These are phyloP conservation scores for Drechslerella dactyloides DNA, from an alignment of 2,329 filamentous ascomycete genomes.

Conservation along the genomic window DNA sequence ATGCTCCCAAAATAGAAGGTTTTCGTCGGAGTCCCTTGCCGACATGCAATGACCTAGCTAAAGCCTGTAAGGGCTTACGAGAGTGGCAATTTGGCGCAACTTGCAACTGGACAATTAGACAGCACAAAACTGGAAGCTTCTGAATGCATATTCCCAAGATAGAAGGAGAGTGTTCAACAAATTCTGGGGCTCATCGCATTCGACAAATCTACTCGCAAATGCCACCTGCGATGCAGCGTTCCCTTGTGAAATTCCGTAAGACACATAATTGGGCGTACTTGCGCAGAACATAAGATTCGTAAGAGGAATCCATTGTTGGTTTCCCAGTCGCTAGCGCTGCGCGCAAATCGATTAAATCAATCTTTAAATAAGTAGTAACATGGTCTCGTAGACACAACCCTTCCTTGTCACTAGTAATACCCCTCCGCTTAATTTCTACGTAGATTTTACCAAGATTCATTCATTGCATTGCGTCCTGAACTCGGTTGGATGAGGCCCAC, in stretches of 20 bases:
- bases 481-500: not conserved
- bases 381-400: too few species aligned
- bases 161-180: not conserved
- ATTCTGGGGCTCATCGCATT: not conserved
- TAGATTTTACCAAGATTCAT: not conserved
- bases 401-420: too few species aligned
- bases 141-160: not conserved
- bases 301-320: not conserved
- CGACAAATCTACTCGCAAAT: not conserved
- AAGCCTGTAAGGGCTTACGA: not conserved
- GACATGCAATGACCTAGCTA: not conserved
- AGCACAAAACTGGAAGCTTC: not conserved
- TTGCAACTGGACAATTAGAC: not conserved
- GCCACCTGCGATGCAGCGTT: too few species aligned
- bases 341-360: not conserved
- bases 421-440: not conserved
- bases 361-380: not conserved
- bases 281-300: slow-evolving; percentile 9
- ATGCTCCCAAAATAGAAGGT: not conserved
- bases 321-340: not conserved
- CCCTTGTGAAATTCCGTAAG: slow-evolving; percentile 30
- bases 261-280: slow-evolving; percentile 19
- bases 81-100: not conserved
- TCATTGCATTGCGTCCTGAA: slow-evolving; percentile 6
- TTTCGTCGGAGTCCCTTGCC: not conserved